A percentile compares a stretch with the other conserved stretches of the same genome.
Evolutionary conservation across 1,139 yeast genomes (phyloP).

Genomic region (Hansenula lynferdii): DNA sequence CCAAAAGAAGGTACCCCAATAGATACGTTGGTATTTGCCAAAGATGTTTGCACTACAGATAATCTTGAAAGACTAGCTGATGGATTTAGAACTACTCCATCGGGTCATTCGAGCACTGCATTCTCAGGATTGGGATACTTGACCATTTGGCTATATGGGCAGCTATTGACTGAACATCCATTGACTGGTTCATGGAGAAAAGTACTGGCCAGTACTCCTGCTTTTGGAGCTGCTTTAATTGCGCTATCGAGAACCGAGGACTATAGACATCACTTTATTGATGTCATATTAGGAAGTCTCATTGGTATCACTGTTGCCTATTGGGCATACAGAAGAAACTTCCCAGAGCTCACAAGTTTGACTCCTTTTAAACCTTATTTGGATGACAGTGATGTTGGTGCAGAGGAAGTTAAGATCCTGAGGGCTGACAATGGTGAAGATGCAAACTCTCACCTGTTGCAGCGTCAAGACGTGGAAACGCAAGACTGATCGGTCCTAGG

Average conservation of each 20-base stretch:
- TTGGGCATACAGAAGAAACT: slow-evolving; percentile 43
- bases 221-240: slow-evolving; percentile 56
- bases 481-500: background rate
- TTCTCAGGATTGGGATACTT: slow-evolving; percentile 64
- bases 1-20: slow-evolving; percentile 45
- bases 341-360: slow-evolving; percentile 31
- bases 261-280: slow-evolving; percentile 74
- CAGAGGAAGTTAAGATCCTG: slow-evolving; percentile 11
- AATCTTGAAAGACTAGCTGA: slow-evolving; percentile 44
- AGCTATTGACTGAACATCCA: slow-evolving; percentile 37
- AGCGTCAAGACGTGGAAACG: background rate
- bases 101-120: slow-evolving; percentile 67
- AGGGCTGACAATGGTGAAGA: slow-evolving; percentile 16
- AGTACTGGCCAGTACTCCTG: slow-evolving; percentile 34
- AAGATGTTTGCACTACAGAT: slow-evolving; percentile 58
- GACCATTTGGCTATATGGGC: slow-evolving; percentile 63
- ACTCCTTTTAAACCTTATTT: slow-evolving; percentile 32
- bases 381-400: slow-evolving; percentile 31
- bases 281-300: slow-evolving; percentile 54
- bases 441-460: slow-evolving; percentile 9
- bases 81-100: slow-evolving; percentile 76
- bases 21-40: slow-evolving; percentile 44
- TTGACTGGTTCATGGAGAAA: slow-evolving; percentile 54
- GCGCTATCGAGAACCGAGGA: slow-evolving; percentile 74
- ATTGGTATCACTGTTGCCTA: slow-evolving; percentile 44